Conservation (phyloP, 2,329 filamentous ascomycete genomes). For the Tolypocladium inflatum region DNA sequence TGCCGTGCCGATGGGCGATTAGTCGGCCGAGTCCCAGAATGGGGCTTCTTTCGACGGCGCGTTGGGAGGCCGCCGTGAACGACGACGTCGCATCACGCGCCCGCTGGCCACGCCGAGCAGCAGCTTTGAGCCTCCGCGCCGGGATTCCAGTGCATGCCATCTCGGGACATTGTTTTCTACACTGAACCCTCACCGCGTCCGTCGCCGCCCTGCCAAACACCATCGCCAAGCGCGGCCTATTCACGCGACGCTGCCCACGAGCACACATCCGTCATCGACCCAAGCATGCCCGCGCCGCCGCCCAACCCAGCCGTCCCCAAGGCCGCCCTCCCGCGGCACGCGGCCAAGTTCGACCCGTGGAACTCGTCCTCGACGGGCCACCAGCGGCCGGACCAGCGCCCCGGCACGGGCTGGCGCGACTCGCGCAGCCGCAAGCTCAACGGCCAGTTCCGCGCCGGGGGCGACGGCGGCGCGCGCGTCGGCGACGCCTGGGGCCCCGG, state of each 20-base stretch:
- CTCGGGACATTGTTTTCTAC: neutral
- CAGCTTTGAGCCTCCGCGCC: neutral
- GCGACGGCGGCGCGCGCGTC: conserved; percentile 35
- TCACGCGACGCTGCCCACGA: neutral
- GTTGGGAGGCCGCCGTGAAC: neutral
- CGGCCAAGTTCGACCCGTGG: conserved; percentile 53
- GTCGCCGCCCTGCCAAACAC: neutral
- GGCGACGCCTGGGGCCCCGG: neutral
- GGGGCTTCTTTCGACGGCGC: neutral
- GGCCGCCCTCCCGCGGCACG: conserved; percentile 31
- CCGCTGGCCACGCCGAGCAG: neutral
- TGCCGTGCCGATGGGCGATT: neutral
- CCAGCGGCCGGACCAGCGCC: conserved; percentile 61
- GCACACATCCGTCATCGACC: neutral
- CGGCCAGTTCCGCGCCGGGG: conserved; percentile 53
- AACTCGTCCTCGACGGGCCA: conserved; percentile 70
- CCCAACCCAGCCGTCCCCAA: conserved; percentile 10
- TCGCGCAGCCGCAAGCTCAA: conserved; percentile 60
- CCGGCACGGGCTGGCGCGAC: conserved; percentile 60
- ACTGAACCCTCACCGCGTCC: neutral
- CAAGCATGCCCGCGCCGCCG: neutral
- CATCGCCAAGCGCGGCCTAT: neutral
- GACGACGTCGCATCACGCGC: neutral
- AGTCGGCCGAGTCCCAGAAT: neutral
- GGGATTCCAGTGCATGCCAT: neutral